Base-by-base conservation (phyloP, 345 rosid genomes). In the Eucalyptus polybractea region DNA sequence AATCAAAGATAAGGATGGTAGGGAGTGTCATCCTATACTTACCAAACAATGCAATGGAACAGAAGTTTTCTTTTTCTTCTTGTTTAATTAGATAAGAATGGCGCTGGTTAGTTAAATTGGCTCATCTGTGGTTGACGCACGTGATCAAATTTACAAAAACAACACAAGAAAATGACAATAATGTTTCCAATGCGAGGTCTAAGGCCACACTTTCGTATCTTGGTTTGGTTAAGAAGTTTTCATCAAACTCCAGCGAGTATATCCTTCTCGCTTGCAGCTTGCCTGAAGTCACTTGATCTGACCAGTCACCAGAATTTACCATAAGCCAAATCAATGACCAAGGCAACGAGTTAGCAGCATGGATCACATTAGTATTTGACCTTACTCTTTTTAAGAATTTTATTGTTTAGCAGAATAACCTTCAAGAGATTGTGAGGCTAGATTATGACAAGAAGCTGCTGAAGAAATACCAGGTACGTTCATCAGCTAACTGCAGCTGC, bases 161-260 rank as follows among this genome's bases (percentile, higher is more conserved):
- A 29, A 29, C 37, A 65, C 2, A 2, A 65, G 72, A 29, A 25
- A 60, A n/a, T n/a, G 37, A n/a, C 72, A 27, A 27, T 29, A 65
- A n/a, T 13, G n/a, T 7, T 65, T 0, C 0, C 15, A 7, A 27
- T 5, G n/a, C 67, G 3, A 60, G 31, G 4, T 60, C 31, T 25
- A 10, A 60, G n/a, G 67, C 67, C 67, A 60, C 67, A 27, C 67
- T 27, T 60, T 12, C 15, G 13, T 65, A 29, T 65, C 72, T 14
- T 4, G 72, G 72, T 13, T n/a, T 65, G 37, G 37, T 13, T 14
- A n/a, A 65, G 72, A 29, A n/a, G 72, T 29, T 29, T 4, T n/a
- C 10, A 0, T 13, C 16, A 62, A 29, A 62, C 31, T 62, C 31
- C 72, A 62, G 72, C 5, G 9, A 29, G 17, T 13, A 62, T 62